These are phyloP conservation scores for Pythium biforme DNA, from an alignment of 352 stramenopile genomes.

Conservation along the genomic window DNA sequence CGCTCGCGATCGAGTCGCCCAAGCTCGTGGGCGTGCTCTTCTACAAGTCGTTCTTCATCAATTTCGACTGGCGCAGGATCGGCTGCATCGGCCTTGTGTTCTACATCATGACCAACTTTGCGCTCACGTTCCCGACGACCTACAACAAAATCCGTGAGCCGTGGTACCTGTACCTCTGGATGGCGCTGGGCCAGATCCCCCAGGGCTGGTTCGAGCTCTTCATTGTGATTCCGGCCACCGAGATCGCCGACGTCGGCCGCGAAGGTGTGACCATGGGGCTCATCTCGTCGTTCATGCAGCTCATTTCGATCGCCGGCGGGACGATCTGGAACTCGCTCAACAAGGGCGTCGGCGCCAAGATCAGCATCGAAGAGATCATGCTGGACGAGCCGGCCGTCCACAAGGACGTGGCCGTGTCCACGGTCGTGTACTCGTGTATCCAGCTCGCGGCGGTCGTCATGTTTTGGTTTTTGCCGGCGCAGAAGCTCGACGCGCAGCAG, in stretches of 20 bases:
- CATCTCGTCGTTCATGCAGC: slow-evolving; percentile 19
- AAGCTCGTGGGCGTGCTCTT: slow-evolving; percentile 19
- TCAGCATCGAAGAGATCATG: slow-evolving; percentile 6
- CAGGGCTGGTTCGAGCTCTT: slow-evolving; percentile 19
- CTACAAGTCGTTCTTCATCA: slow-evolving; percentile 23
- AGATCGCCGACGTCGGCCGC: slow-evolving; percentile 24
- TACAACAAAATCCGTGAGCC: slow-evolving; percentile 1
- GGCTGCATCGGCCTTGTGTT: slow-evolving; percentile 10
- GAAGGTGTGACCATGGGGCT: slow-evolving; percentile 26
- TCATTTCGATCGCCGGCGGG: slow-evolving; percentile 11
- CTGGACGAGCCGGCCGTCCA: slow-evolving; percentile 7
- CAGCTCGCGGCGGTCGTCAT: slow-evolving; percentile 13
- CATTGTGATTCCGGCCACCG: slow-evolving; percentile 15
- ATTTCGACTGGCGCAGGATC: slow-evolving; percentile 23
- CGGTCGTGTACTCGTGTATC: slow-evolving; percentile 6
- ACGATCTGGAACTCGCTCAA: slow-evolving; percentile 21
- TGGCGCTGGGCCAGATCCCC: slow-evolving; percentile 10
- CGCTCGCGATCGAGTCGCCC: not conserved
- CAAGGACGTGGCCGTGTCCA: slow-evolving; percentile 5
- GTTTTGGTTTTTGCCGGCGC: slow-evolving; percentile 18
- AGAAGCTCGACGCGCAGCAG: slow-evolving; percentile 38
- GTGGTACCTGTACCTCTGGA: slow-evolving; percentile 13
- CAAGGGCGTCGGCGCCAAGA: slow-evolving; percentile 5
- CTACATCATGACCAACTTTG: slow-evolving; percentile 7
- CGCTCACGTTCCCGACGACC: not conserved